These are phyloP conservation scores for Eustoma russellianum DNA, from an alignment of 257 asterid genomes.

Conservation along the genomic window DNA sequence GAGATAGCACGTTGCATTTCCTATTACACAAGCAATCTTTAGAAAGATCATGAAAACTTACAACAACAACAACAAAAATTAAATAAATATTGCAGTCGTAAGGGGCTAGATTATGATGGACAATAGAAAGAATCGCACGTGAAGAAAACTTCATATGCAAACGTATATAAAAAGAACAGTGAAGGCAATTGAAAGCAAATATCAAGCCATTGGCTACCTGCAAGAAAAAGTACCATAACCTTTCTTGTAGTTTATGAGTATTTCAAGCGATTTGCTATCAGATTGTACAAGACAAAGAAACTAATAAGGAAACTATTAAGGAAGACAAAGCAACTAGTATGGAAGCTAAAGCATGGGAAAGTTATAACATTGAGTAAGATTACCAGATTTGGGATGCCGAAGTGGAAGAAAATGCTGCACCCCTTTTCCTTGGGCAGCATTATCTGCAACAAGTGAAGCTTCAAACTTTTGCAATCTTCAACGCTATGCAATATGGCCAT, in stretches of 20 bases:
- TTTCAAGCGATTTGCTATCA: too few relatives aligned
- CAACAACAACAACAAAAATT: background rate
- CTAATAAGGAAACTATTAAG: background rate
- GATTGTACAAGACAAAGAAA: background rate
- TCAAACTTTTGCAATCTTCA: slow-evolving; percentile 11
- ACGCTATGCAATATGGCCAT: background rate
- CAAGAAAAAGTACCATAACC: too few relatives aligned
- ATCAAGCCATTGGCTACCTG: too few relatives aligned
- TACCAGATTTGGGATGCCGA: slow-evolving; percentile 89
- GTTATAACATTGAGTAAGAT: slow-evolving; percentile 2
- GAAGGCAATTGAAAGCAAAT: background rate
- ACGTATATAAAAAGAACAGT: background rate
- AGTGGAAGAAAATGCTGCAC: slow-evolving; percentile 47
- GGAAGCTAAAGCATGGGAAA: background rate
- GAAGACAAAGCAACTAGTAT: background rate
- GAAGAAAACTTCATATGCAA: too few relatives aligned
- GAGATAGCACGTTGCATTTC: slow-evolving; percentile 51
- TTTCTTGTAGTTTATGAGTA: too few relatives aligned
- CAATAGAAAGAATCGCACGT: background rate
- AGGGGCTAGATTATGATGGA: background rate
- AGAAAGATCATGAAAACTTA: background rate
- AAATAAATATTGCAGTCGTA: background rate
- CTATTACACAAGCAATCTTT: slow-evolving; percentile 24
- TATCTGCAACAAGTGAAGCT: slow-evolving; percentile 34
- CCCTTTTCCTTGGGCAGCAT: slow-evolving; percentile 32